A percentile compares a stretch with the other conserved stretches of the same genome.
Conservation (phyloP, 805 yeast genomes). For the Candida arabinofermentans region DNA sequence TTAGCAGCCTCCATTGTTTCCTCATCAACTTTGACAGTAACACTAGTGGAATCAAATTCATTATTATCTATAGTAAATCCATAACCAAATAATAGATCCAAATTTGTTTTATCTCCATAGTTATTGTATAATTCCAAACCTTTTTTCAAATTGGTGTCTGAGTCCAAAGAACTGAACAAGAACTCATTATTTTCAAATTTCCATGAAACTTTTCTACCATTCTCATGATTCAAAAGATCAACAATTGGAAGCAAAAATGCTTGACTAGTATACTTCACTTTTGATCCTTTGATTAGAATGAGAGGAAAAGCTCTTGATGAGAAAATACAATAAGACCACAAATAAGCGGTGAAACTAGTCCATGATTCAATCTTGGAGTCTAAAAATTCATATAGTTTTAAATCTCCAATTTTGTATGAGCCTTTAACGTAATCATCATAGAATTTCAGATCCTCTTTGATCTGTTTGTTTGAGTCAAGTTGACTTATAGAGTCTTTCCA, state of each 20-base stretch:
- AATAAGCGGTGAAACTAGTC: slow-evolving; percentile 62
- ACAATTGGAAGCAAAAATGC: slow-evolving; percentile 76
- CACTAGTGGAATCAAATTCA: slow-evolving; percentile 49
- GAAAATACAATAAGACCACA: slow-evolving; percentile 73
- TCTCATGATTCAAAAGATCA: slow-evolving; percentile 72
- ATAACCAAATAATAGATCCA: slow-evolving; percentile 65
- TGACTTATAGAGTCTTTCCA: slow-evolving; percentile 41
- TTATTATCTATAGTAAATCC: slow-evolving; percentile 64
- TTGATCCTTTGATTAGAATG: slow-evolving; percentile 42
- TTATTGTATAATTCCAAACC: slow-evolving; percentile 72
- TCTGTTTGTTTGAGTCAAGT: slow-evolving; percentile 16
- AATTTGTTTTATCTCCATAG: slow-evolving; percentile 71
- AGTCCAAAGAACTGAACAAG: slow-evolving; percentile 37
- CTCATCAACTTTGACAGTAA: slow-evolving; percentile 55
- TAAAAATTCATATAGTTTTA: slow-evolving; percentile 1
- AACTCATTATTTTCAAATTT: slow-evolving; percentile 20
- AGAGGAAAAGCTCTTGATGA: slow-evolving; percentile 81
- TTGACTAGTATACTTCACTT: slow-evolving; percentile 28
- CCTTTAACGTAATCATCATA: slow-evolving; percentile 22
- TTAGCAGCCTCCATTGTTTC: slow-evolving; percentile 19
- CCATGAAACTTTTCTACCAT: slow-evolving; percentile 64
- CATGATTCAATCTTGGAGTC: slow-evolving; percentile 33
- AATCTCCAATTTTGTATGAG: background rate
- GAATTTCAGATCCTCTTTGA: slow-evolving; percentile 21
- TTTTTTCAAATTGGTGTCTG: slow-evolving; percentile 26